Base-by-base conservation (phyloP, 495 filamentous ascomycete species). In the Hypoxylon crocopeplum region DNA sequence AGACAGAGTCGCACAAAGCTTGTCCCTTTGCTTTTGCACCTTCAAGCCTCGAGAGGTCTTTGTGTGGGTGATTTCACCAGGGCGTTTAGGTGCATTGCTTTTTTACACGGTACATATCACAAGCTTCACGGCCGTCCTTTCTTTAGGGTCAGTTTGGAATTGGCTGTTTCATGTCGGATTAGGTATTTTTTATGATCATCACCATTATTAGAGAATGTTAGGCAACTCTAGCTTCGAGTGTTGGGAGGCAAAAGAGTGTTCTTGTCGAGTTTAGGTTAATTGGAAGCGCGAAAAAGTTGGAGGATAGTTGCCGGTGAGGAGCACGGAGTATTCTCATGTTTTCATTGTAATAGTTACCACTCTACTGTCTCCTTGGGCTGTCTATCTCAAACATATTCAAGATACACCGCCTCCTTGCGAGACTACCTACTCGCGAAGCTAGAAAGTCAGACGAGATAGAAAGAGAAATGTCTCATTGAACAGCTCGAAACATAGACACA, bases 61-160 rank as follows among this genome's bases (percentile, higher is more conserved):
- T 33, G 41, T 41, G 29, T 27, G 45, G 50, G 41, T 7, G 21
- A 36, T 29, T 41, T 41, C 7, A 34, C 46, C 12, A 34, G 40
- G 61, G 61, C 55, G 55, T 55, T 64, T 19, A 29, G 54, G 37
- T 41, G 33, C 49, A 55, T 55, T 54, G 24, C 38, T 37, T 47
- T 22, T 55, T 59, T 33, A 15, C 50, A 59, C 15, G 49, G 55
- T 64, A 64, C 38, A 59, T 59, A 47, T 41, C 34, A 47, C 48
- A 36, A 56, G 50, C 55, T 59, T 64, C 48, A 33, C 61, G 40
- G 61, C 50, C 55, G 55, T 41, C 38, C 55, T 56, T 55, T 56
- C 46, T 21, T 54, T 47, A 41, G 51, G 50, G 49, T 22, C 24
- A 33, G 25, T 20, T 48, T 52, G 40, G 41, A 36, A 53, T 41